A percentile compares a stretch with the other conserved stretches of the same genome.
These are phyloP conservation scores for Macaranga tanarius DNA, from an alignment of 441 rosid genomes.

Conservation along the genomic window DNA sequence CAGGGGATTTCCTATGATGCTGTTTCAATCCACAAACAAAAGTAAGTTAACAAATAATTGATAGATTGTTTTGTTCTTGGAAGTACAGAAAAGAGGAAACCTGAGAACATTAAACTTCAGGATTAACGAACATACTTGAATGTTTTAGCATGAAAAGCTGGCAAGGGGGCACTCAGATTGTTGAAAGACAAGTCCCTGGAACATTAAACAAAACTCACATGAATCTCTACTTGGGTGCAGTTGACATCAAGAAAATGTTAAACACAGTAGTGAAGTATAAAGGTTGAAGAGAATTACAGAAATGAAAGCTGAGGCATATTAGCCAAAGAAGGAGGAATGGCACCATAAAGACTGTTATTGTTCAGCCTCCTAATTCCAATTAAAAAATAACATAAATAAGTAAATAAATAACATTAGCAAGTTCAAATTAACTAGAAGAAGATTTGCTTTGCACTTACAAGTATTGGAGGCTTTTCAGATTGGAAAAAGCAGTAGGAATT, in stretches of 20 bases:
- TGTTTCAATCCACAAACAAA: conserved; percentile 32
- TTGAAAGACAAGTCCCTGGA: conserved; percentile 86
- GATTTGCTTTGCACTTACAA: conserved; percentile 45
- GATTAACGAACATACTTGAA: conserved; percentile 73
- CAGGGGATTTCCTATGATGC: conserved; percentile 82
- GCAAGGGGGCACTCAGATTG: conserved; percentile 74
- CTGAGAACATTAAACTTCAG: neutral
- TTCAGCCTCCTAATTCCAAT: conserved; percentile 74
- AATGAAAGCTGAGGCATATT: conserved; percentile 83
- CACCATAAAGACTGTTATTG: conserved; percentile 73
- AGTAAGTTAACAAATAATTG: neutral
- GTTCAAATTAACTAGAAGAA: neutral
- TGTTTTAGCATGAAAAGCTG: conserved; percentile 71
- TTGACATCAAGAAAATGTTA: neutral
- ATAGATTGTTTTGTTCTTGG: conserved; percentile 10
- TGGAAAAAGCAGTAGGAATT: conserved; percentile 60
- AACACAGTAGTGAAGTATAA: neutral
- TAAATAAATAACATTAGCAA: neutral
- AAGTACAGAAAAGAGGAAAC: conserved; percentile 15
- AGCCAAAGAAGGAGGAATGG: conserved; percentile 67
- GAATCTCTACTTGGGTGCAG: neutral
- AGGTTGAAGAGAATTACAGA: conserved; percentile 55
- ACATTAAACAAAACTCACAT: conserved; percentile 14
- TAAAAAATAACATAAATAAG: neutral
- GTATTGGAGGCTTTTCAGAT: conserved; percentile 58